Evolutionary conservation across 306 rosid genomes (phyloP).

Genomic region (Acmispon strigosus): DNA sequence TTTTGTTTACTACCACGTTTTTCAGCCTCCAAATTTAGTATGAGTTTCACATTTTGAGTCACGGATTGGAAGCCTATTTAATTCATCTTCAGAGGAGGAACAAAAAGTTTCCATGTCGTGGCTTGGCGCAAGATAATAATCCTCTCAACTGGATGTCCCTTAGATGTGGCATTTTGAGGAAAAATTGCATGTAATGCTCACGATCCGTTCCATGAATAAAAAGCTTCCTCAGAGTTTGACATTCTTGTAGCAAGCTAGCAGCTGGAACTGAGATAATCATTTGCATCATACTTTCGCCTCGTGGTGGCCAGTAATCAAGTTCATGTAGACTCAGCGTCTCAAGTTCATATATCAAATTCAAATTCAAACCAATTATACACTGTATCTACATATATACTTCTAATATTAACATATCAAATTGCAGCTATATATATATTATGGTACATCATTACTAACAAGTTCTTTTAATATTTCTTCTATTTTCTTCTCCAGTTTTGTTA

Average conservation of each 20-base stretch:
- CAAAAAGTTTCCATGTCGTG: slow-evolving; percentile 65
- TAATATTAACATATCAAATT: too few relatives aligned
- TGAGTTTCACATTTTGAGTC: slow-evolving; percentile 27
- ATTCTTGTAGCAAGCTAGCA: slow-evolving; percentile 49
- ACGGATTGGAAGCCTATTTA: slow-evolving; percentile 31
- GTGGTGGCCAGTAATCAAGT: slow-evolving; percentile 78
- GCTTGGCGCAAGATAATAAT: slow-evolving; percentile 64
- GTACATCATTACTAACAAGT: slow-evolving; percentile 58
- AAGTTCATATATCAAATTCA: too few relatives aligned
- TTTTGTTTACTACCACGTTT: too few relatives aligned
- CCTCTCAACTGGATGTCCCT: slow-evolving; percentile 62
- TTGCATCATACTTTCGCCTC: slow-evolving; percentile 57
- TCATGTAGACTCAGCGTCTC: slow-evolving; percentile 44
- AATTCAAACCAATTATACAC: too few relatives aligned
- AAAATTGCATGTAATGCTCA: slow-evolving; percentile 55
- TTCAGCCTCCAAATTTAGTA: not conserved
- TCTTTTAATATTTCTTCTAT: slow-evolving; percentile 67
- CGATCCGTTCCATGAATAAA: slow-evolving; percentile 62
- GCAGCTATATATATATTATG: too few relatives aligned
- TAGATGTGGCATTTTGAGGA: slow-evolving; percentile 33
- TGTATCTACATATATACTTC: too few relatives aligned
- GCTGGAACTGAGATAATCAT: slow-evolving; percentile 58
- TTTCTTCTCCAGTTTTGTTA: slow-evolving; percentile 55
- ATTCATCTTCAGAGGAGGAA: slow-evolving; percentile 55
- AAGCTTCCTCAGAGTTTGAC: slow-evolving; percentile 48